Evolutionary conservation across 108 stramenopile genomes (phyloP).

Genomic region (Nitzschia palea): DNA sequence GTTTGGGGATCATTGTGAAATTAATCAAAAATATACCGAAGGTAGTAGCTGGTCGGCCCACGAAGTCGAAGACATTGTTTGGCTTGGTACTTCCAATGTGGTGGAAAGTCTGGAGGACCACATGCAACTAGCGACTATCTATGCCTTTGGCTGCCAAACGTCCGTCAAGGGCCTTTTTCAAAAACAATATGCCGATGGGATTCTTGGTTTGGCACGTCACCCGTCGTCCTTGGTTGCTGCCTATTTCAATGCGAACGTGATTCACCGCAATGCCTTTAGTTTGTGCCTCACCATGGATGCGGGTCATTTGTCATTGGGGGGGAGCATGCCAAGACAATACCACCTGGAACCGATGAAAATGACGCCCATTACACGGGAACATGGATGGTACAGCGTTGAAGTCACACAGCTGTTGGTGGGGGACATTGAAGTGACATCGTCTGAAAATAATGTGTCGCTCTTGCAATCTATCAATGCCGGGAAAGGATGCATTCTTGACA

Average conservation of each 20-base stretch:
- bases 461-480: conserved; percentile 61
- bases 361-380: conserved; percentile 40
- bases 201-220: conserved; percentile 86
- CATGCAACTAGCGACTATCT: conserved; percentile 50
- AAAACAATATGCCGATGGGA: conserved; percentile 95
- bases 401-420: conserved; percentile 58
- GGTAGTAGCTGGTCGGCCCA: conserved; percentile 68
- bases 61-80: conserved; percentile 77
- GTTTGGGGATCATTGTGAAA: conserved; percentile 35
- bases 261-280: conserved; percentile 60
- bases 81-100: conserved; percentile 46
- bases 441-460: conserved; percentile 20
- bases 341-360: conserved; percentile 60
- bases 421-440: conserved; percentile 35
- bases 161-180: conserved; percentile 84
- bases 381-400: conserved; percentile 60
- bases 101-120: conserved; percentile 26
- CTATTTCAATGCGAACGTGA: conserved; percentile 39
- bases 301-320: conserved; percentile 69
- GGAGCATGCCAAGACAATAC: conserved; percentile 30
- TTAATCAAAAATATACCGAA: conserved; percentile 77
- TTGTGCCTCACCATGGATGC: conserved; percentile 59
- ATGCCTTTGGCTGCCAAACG: conserved; percentile 94
- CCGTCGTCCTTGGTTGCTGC: conserved; percentile 52
- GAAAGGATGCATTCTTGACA: conserved; percentile 93